Percentiles rank a stretch among this genome's conserved stretches.
phyloP scores from a whole-genome alignment of 768 basidiomycete species.

The Xerocomus brunneocitrinus region DNA sequence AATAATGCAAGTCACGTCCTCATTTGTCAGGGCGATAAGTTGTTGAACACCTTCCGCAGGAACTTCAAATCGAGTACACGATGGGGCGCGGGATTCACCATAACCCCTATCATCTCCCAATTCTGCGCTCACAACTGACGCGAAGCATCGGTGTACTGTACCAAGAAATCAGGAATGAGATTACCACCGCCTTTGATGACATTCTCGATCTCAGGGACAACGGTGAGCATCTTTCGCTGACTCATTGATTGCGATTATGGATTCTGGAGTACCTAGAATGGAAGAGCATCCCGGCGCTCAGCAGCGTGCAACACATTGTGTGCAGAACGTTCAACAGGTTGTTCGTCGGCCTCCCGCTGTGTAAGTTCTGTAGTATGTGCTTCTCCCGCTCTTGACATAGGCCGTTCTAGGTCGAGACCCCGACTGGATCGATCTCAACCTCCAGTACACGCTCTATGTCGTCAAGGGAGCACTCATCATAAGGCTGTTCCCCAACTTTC shows the following conservation, averaged over 20 bases:
- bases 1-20: conserved; percentile 28
- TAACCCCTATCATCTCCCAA: conserved; percentile 28
- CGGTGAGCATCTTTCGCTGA: conserved; percentile 1
- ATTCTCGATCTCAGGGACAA: conserved; percentile 23
- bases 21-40: not conserved
- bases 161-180: conserved; percentile 41
- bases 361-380: conserved; percentile 19
- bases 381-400: not conserved
- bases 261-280: conserved; percentile 31
- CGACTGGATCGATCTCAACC: conserved; percentile 29
- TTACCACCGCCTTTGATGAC: conserved; percentile 36
- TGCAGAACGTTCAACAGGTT: conserved; percentile 40
- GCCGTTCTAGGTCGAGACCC: conserved; percentile 34
- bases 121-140: conserved; percentile 31
- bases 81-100: conserved; percentile 29
- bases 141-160: conserved; percentile 37
- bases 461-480: conserved; percentile 19
- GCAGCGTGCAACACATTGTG: conserved; percentile 34
- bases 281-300: conserved; percentile 27
- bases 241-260: not conserved
- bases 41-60: conserved; percentile 20
- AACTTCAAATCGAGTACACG: conserved; percentile 35
- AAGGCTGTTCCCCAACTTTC: conserved; percentile 28
- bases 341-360: conserved; percentile 45
- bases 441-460: conserved; percentile 30